Evolutionary conservation across 2,329 filamentous ascomycete genomes (phyloP), one percentile per base, ranked within the genome.

Genomic region (Aspergillus neoniger): DNA sequence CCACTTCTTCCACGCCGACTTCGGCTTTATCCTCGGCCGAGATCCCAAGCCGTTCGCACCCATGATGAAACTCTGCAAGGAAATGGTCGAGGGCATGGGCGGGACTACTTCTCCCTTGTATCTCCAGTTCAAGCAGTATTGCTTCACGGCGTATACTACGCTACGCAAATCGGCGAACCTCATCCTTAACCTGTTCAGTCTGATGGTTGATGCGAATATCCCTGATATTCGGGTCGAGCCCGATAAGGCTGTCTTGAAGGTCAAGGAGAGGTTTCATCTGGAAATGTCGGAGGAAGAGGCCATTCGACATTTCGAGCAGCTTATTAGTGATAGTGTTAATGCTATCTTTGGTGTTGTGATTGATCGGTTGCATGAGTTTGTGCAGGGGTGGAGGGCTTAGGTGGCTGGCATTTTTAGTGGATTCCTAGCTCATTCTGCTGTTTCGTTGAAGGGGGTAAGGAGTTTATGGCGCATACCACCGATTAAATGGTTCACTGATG

Each of bases 31-130:
- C 63, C 88, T 99, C 1, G 95, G 95, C 17, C 91, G 95, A 43
- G 95, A 99, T 68, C 95, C 95, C 0, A 99, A 99, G 73, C 95
- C 95, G 0, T 98, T 99, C 72, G 94, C 95, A 0, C 95, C 95
- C 0, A 88, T 94, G 55, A 96, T 99, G 89, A 99, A 99, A 76
- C 86, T 99, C 8, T 94, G 90, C 72, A 94, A 93, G 69, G 94
- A 99, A 73, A 99, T 99, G 95, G 91, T 98, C 3, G 95, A 99
- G 71, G 95, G 93, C 64, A 97, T 99, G 92, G 96, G 96, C 43
- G 95, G 95, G 12, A 84, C 88, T 7, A 84, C 85, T 36, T 92
- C 90, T 3, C 86, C 91, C 21, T 89, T 96, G 63, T 99, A 96
- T 76, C 83, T 88, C 47, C 86, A 90, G 56, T 99, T 99, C 79